A percentile compares a stretch with the other conserved stretches of the same genome.
These are phyloP conservation scores for Tolypocladium ophioglossoides DNA, from an alignment of 2,329 filamentous ascomycete genomes.

Conservation along the genomic window DNA sequence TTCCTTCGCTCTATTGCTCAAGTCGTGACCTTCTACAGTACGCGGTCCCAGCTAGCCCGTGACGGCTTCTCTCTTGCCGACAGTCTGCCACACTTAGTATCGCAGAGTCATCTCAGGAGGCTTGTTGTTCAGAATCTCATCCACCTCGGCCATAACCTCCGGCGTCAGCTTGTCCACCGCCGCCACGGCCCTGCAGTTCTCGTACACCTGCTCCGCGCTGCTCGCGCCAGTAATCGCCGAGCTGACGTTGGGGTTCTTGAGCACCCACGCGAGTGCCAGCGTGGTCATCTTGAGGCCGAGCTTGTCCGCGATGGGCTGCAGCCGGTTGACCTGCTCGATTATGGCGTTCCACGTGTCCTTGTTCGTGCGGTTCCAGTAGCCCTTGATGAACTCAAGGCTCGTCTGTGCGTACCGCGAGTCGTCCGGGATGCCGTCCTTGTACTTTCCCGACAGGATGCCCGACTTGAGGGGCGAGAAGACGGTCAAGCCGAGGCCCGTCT, in stretches of 20 bases:
- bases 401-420: slow-evolving; percentile 47
- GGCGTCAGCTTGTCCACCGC: slow-evolving; percentile 45
- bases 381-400: slow-evolving; percentile 44
- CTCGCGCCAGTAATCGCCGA: slow-evolving; percentile 52
- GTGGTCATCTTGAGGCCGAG: slow-evolving; percentile 47
- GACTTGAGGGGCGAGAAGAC: slow-evolving; percentile 48
- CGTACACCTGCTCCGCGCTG: slow-evolving; percentile 46
- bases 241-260: slow-evolving; percentile 51
- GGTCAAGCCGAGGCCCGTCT: slow-evolving; percentile 50
- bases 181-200: slow-evolving; percentile 44
- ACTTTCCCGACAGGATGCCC: slow-evolving; percentile 57
- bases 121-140: slow-evolving; percentile 48
- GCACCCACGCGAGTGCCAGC: slow-evolving; percentile 51
- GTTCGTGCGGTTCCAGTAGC: slow-evolving; percentile 39
- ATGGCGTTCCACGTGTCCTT: slow-evolving; percentile 43
- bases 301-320: slow-evolving; percentile 53
- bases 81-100: slow-evolving; percentile 11
- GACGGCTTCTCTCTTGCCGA: neutral
- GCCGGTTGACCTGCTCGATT: slow-evolving; percentile 48
- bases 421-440: slow-evolving; percentile 51
- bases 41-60: too few relatives aligned
- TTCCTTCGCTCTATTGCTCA: neutral
- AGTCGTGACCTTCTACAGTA: too few relatives aligned
- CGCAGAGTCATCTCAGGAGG: slow-evolving; percentile 30
- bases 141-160: slow-evolving; percentile 49